phyloP scores from a whole-genome alignment of 768 basidiomycete genomes.

The Cystofilobasidium macerans region DNA sequence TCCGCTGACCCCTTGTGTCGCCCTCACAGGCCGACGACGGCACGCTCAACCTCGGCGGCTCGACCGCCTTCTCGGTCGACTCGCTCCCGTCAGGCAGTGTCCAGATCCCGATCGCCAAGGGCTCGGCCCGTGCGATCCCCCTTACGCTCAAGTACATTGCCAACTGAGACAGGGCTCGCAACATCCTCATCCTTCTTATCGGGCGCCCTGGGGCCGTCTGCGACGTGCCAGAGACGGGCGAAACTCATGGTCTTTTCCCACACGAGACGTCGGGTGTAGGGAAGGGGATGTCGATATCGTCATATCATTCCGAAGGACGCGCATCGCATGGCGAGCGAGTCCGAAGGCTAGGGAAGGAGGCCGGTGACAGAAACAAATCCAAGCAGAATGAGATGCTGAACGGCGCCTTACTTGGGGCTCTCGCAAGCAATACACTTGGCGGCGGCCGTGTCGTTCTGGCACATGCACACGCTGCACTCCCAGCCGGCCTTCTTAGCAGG shows the following conservation, averaged over 20 bases:
- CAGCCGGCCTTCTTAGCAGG: constrained; percentile 13
- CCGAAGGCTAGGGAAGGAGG: no score
- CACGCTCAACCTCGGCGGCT: constrained; percentile 19
- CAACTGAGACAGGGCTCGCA: no score
- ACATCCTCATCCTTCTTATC: no score
- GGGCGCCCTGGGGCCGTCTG: no score
- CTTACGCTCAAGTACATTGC: constrained; percentile 24
- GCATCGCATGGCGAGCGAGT: no score
- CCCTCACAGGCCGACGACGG: constrained; percentile 7
- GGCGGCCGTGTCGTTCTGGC: constrained; percentile 2
- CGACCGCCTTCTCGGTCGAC: constrained; percentile 10
- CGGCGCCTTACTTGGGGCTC: constrained; percentile 8
- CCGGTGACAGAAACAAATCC: no score
- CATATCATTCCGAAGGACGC: no score
- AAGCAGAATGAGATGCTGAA: no score
- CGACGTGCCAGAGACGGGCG: no score
- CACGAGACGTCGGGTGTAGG: no score
- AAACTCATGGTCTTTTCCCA: no score
- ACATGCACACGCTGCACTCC: constrained; percentile 23
- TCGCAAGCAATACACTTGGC: constrained; percentile 18
- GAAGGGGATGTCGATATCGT: no score
- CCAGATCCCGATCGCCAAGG: constrained; percentile 15
- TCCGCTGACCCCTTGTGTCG: not conserved
- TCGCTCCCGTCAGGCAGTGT: constrained; percentile 3
- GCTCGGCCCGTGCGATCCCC: not conserved